Evolutionary conservation across 2,329 filamentous ascomycete genomes (phyloP), one percentile per base, ranked within the genome.

Genomic region (Neodidymelliopsis sp.): DNA sequence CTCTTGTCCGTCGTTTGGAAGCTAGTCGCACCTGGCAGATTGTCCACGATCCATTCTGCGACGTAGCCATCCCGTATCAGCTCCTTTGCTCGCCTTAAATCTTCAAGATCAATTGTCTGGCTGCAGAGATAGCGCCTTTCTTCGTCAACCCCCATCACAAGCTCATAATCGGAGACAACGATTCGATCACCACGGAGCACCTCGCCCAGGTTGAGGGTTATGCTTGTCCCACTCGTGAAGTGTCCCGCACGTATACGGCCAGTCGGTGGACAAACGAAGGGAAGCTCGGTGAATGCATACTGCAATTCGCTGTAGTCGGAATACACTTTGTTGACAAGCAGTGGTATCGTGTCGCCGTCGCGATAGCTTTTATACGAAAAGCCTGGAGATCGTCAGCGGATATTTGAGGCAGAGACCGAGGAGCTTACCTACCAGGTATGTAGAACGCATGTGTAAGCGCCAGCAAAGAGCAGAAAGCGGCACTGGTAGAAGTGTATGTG

Each of bases 41-140:
- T 96, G 72, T 96, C 91, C 56, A 94, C 88, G 59, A 96, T 95
- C 91, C 91, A 96, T 73, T 96, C 91, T 2, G 87, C 86, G n/a
- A 94, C 85, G 70, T 94, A 95, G 25, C 88, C 89, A 42, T 91
- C 83, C 53, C 82, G 82, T 28, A 96, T 86, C 64, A 96, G 75
- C 54, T 91, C 79, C 60, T 82, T 83, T 4, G 89, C 88, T 67
- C 84, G 83, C 60, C 82, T 80, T 49, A 95, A 72, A 35, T 86
- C 87, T 34, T 79, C 78, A 28, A 83, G 80, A 54, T 83, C 82
- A 12, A 94, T 78, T 44, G 87, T 80, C 39, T 81, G 81, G 27
- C 81, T 87, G 75, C 91, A 94, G 9, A 96, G 81, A 60, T 86
- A 82, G 53, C 82, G 84, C 60, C 88, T 91, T 63, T 88, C 80